phyloP scores from a whole-genome alignment of 495 filamentous ascomycete genomes.

The Usnea hakonensis region DNA sequence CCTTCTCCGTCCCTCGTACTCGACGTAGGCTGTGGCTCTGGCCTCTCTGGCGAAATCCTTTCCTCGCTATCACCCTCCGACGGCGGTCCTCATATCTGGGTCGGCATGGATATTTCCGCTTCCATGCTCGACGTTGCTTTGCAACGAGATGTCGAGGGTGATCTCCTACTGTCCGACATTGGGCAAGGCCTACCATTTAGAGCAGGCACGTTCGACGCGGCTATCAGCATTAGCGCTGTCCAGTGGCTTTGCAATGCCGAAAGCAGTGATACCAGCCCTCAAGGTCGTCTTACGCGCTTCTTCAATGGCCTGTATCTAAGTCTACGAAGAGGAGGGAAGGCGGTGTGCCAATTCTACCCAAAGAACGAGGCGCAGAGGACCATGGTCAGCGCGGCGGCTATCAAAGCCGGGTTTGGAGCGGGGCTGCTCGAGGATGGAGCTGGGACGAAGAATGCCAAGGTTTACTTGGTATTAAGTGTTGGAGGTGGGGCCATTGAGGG shows the following conservation, averaged over 20 bases:
- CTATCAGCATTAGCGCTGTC: conserved; percentile 86
- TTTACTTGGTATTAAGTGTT: conserved; percentile 90
- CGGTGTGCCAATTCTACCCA: conserved; percentile 96
- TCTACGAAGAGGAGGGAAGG: conserved; percentile 75
- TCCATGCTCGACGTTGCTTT: conserved; percentile 90
- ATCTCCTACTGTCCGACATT: conserved; percentile 85
- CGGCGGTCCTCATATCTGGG: conserved; percentile 83
- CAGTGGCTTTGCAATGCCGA: conserved; percentile 99
- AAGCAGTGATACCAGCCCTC: conserved; percentile 67
- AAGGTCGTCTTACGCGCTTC: conserved; percentile 70
- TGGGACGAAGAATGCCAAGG: conserved; percentile 87
- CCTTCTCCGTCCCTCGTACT: conserved; percentile 77
- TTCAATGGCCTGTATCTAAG: conserved; percentile 87
- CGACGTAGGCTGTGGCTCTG: conserved; percentile 91
- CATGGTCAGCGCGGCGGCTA: conserved; percentile 84
- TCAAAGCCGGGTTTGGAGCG: conserved; percentile 90
- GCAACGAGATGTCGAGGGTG: conserved; percentile 85
- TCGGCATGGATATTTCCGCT: conserved; percentile 90
- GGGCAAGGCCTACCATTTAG: conserved; percentile 95
- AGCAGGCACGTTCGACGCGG: conserved; percentile 86
- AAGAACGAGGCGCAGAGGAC: conserved; percentile 85
- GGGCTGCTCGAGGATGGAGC: conserved; percentile 92
- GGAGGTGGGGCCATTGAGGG: conserved; percentile 67
- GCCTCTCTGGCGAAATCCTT: conserved; percentile 88
- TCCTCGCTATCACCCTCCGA: conserved; percentile 55